These are phyloP conservation scores for Scytalidium sp. DNA, from an alignment of 2,329 filamentous ascomycete species.

Conservation along the genomic window DNA sequence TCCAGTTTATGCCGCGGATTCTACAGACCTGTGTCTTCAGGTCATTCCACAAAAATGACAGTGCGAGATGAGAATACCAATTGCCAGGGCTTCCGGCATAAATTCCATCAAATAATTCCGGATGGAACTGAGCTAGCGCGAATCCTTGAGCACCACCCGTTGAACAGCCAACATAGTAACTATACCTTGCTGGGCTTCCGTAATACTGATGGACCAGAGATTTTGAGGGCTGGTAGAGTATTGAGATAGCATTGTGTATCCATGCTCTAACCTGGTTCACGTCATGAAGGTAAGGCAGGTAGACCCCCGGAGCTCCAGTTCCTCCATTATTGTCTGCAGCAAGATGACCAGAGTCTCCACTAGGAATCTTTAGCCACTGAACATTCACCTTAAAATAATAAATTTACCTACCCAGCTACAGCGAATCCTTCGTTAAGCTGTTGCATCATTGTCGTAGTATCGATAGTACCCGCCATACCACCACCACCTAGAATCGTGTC, in stretches of 20 bases:
- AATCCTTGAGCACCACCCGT: conserved; percentile 37
- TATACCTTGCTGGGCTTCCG: conserved; percentile 19
- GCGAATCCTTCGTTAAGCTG: conserved; percentile 21
- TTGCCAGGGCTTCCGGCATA: conserved; percentile 33
- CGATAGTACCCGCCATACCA: conserved; percentile 22
- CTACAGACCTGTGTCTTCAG: conserved; percentile 24
- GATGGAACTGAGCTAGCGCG: conserved; percentile 34
- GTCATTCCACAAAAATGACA: conserved; percentile 9
- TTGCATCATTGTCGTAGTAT: conserved; percentile 12
- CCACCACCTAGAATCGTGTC: conserved; percentile 16
- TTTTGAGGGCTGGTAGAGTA: conserved; percentile 14
- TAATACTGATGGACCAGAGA: conserved; percentile 28
- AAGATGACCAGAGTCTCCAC: conserved; percentile 22
- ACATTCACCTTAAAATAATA: not conserved
- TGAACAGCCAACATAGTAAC: conserved; percentile 35
- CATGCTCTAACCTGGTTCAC: conserved; percentile 8
- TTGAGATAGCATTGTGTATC: conserved; percentile 10
- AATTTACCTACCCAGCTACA: conserved; percentile 13
- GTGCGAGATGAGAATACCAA: conserved; percentile 9
- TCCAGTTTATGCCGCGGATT: conserved; percentile 19
- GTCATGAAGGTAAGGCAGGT: conserved; percentile 6
- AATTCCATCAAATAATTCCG: conserved; percentile 37
- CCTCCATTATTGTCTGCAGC: conserved; percentile 7
- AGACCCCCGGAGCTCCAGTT: not conserved
- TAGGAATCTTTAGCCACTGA: not conserved